Evolutionary conservation across 106 monocot species (phyloP), one percentile per base, ranked within the genome.

Genomic region (Gastrodia elata): DNA sequence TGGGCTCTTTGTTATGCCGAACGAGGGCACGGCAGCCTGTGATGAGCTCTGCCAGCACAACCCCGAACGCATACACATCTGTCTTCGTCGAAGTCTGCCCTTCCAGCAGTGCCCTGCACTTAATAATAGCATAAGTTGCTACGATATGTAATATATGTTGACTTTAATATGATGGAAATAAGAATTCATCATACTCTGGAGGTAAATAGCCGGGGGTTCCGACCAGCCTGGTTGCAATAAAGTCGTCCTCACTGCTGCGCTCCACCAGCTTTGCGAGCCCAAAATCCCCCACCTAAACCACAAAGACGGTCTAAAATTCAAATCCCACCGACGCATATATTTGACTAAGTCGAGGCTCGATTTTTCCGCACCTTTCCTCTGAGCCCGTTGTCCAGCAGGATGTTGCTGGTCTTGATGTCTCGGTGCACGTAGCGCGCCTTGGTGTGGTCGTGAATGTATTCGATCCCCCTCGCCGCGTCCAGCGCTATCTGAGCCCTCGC

Each of bases 141-240:
- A 6, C 11, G 8, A 42, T 9, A 42, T 42, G 42, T 14, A 42
- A 14, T 9, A 42, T 42, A 42, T 2, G 8, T 42, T 42, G n/a
- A n/a, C 42, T 42, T 9, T 42, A 14, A 42, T 42, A 42, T 42
- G 14, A 9, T 42, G 14, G 42, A 42, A 42, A 42, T 9, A 41
- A 1, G 14, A 67, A 14, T 0, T 2, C 8, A 30, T 38, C 72
- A 38, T 78, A 87, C 87, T 87, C 87, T 52, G 87, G 87, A 49
- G 87, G 83, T 27, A 87, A 83, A 43, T 87, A 87, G 5, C 85
- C 85, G 10, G 79, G 81, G 44, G 87, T 87, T 69, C 87, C 87
- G 71, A 87, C 87, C 46, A 83, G 40, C 10, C 80, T 68, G 5
- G 87, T 87, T 13, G 83, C 80, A 15, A 68, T 35, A 36, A 55